A percentile compares a stretch with the other conserved stretches of the same genome.
phyloP scores from a whole-genome alignment of 208 protist genomes.

The Crithidia fasciculata region DNA sequence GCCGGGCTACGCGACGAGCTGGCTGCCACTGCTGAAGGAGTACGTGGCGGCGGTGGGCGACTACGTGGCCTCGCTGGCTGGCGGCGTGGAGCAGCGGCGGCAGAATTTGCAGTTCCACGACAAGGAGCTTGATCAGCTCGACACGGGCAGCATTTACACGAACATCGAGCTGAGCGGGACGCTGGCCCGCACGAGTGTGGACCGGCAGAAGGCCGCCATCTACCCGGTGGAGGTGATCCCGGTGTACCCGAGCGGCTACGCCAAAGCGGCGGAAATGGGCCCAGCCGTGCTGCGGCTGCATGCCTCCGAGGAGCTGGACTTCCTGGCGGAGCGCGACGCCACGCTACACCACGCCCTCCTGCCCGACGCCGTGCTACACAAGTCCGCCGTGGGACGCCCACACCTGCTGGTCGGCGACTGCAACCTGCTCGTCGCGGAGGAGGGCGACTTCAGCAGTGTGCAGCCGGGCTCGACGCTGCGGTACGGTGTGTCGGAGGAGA shows the following conservation, averaged over 20 bases:
- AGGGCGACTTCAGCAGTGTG: slow-evolving; percentile 28
- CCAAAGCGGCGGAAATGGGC: slow-evolving; percentile 29
- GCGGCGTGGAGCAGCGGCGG: slow-evolving; percentile 52
- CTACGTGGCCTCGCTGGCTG: slow-evolving; percentile 33
- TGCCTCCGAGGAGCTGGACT: slow-evolving; percentile 36
- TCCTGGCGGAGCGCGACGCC: slow-evolving; percentile 59
- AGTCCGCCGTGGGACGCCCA: slow-evolving; percentile 39
- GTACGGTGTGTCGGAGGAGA: slow-evolving; percentile 62
- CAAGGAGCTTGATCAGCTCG: slow-evolving; percentile 61
- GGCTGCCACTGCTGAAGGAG: slow-evolving; percentile 32
- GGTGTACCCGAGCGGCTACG: slow-evolving; percentile 66
- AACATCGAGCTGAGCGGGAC: slow-evolving; percentile 50
- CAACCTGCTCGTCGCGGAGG: slow-evolving; percentile 72
- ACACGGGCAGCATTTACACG: slow-evolving; percentile 46
- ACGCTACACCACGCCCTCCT: slow-evolving; percentile 67
- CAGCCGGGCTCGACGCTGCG: slow-evolving; percentile 23
- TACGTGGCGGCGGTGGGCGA: slow-evolving; percentile 45
- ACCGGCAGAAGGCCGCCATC: slow-evolving; percentile 45
- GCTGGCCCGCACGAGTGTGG: slow-evolving; percentile 50
- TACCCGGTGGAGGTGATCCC: slow-evolving; percentile 82
- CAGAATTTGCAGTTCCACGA: slow-evolving; percentile 66
- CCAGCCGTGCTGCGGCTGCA: slow-evolving; percentile 22
- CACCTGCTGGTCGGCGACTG: slow-evolving; percentile 74
- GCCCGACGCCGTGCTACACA: slow-evolving; percentile 54
- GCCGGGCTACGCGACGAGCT: slow-evolving; percentile 23